Evolutionary conservation across 1,284 basidiomycete genomes (phyloP).

Genomic region (Ganoderma meredithae): DNA sequence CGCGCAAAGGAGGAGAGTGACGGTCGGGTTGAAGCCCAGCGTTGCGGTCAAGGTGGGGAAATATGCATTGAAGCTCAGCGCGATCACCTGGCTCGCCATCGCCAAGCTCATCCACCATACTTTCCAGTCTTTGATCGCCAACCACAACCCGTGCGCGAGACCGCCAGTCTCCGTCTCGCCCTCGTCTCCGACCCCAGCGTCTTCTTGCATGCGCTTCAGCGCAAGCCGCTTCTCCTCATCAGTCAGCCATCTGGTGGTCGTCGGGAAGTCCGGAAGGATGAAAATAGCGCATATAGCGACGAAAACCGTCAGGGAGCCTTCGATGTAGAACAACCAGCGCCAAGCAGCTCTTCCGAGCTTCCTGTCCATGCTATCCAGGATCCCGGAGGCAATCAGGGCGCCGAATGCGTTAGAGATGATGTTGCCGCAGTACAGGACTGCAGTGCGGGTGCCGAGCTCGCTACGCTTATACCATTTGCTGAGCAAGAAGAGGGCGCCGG

Average conservation of each 20-base stretch:
- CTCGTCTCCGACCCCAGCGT: constrained; percentile 60
- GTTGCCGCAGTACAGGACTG: constrained; percentile 77
- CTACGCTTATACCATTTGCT: constrained; percentile 78
- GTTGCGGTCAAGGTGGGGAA: constrained; percentile 77
- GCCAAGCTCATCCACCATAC: constrained; percentile 74
- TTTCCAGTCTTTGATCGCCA: constrained; percentile 76
- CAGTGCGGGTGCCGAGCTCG: constrained; percentile 77
- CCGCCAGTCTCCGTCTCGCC: constrained; percentile 46
- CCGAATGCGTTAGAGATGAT: constrained; percentile 88
- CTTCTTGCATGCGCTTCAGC: constrained; percentile 76
- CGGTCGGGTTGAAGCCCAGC: constrained; percentile 69
- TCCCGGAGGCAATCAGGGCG: constrained; percentile 77
- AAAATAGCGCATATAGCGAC: constrained; percentile 69
- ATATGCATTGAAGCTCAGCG: constrained; percentile 77
- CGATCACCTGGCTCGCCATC: constrained; percentile 56
- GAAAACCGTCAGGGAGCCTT: constrained; percentile 70
- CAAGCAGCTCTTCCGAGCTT: constrained; percentile 77
- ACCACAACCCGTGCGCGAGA: constrained; percentile 54
- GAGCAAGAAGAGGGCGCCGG: constrained; percentile 66
- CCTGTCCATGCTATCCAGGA: constrained; percentile 75
- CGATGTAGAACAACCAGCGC: constrained; percentile 80
- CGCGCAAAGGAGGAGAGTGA: constrained; percentile 77
- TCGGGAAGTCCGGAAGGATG: constrained; percentile 82
- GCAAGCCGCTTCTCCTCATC: constrained; percentile 71
- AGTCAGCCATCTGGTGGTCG: constrained; percentile 64